Evolutionary conservation across 441 rosid genomes (phyloP), one percentile per base, ranked within the genome.

Genomic region (Theobroma grandiflorum): DNA sequence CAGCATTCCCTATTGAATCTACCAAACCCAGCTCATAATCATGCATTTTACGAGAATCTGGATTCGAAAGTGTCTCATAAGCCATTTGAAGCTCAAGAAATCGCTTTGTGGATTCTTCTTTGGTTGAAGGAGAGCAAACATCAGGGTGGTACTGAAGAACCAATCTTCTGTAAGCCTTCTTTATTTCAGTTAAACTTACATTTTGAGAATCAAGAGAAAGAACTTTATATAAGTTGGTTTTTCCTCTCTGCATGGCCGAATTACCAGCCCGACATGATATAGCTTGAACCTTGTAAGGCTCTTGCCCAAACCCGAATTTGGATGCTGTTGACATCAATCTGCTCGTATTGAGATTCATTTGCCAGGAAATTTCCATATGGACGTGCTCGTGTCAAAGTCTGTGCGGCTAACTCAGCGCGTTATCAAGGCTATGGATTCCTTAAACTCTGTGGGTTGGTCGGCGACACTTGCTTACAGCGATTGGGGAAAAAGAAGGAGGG

Each of bases 101-200:
- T 35, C 85, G 76, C 58, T 68, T 80, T 0, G 89, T 87, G 18
- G 84, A 87, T 68, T 88, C 88, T 43, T 88, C 85, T 72, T 78
- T 87, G 14, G 65, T 33, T 0, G 77, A 68, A 1, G 82, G 78
- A 80, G 87, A 79, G 38, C 90, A 88, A n/a, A 84, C 93, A n/a
- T 90, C 91, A 0, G 91, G 91, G 35, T 90, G 90, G 79, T 79
- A 84, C 53, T 40, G 84, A 10, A 82, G 82, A 55, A 83, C 93
- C 93, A 88, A 83, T 70, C 78, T 83, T 74, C 91, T 79, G 20
- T 88, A 90, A 3, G 91, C 91, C 72, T 80, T 86, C 86, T 83
- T 90, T 2, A 88, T 90, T 31, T 90, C 91, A 8, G 75, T 79
- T 22, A 78, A 64, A 33, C 88, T 87, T 9, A 68, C 91, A 50